phyloP scores from a whole-genome alignment of 306 rosid species.

The Canavalia gladiata region DNA sequence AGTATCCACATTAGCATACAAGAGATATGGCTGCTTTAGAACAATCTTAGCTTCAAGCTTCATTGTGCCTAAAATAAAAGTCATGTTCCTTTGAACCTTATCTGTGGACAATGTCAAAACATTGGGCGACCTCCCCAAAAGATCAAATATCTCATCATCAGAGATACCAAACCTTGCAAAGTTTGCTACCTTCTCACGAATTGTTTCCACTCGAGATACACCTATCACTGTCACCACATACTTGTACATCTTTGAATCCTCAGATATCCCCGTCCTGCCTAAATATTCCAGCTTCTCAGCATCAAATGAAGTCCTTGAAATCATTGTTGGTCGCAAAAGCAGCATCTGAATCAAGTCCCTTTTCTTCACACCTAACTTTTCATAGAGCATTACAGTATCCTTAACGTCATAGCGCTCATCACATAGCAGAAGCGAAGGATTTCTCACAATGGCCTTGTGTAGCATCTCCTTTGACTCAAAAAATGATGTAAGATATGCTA shows the following conservation, averaged over 20 bases:
- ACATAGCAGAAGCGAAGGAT: slow-evolving; percentile 71
- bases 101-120: slow-evolving; percentile 71
- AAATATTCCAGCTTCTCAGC: slow-evolving; percentile 77
- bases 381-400: slow-evolving; percentile 58
- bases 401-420: slow-evolving; percentile 53
- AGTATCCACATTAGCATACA: slow-evolving; percentile 69
- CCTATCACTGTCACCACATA: slow-evolving; percentile 78
- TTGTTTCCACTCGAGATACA: slow-evolving; percentile 72
- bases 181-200: slow-evolving; percentile 68
- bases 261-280: slow-evolving; percentile 59
- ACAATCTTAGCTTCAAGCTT: slow-evolving; percentile 70
- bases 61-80: slow-evolving; percentile 75
- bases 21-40: slow-evolving; percentile 61
- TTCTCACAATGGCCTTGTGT: slow-evolving; percentile 68
- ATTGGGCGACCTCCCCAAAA: slow-evolving; percentile 65
- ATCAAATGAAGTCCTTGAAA: slow-evolving; percentile 70
- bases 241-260: slow-evolving; percentile 70
- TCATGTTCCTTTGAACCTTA: slow-evolving; percentile 92
- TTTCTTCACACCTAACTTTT: slow-evolving; percentile 65
- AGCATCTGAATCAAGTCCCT: slow-evolving; percentile 71
- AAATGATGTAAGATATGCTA: slow-evolving; percentile 59
- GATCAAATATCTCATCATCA: slow-evolving; percentile 68
- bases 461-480: slow-evolving; percentile 74
- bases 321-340: slow-evolving; percentile 65
- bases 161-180: slow-evolving; percentile 68